A percentile compares a stretch with the other conserved stretches of the same genome.
These are phyloP conservation scores for Nyctanthes arbortristis DNA, from an alignment of 257 asterid genomes.

Conservation along the genomic window DNA sequence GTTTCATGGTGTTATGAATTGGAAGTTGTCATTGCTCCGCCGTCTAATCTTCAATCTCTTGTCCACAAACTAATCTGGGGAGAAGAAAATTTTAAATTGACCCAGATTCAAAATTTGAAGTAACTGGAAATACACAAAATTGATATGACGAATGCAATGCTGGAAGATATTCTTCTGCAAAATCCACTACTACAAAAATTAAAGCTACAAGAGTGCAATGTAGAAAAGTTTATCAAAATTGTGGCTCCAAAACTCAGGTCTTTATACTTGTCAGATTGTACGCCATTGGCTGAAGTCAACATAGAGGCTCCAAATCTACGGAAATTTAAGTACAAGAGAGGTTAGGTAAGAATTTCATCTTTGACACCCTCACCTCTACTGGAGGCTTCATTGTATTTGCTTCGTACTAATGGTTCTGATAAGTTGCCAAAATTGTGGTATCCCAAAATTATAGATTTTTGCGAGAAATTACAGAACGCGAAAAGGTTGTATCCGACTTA, in stretches of 20 bases:
- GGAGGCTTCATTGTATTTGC: background rate
- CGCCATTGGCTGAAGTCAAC: background rate
- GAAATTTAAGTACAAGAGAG: background rate
- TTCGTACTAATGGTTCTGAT: background rate
- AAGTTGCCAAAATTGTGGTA: background rate
- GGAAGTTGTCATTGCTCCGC: background rate
- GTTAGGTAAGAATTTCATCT: background rate
- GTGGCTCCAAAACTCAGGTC: background rate
- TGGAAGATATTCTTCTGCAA: background rate
- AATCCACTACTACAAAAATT: background rate
- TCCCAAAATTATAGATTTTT: background rate
- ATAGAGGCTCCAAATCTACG: background rate
- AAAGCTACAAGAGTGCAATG: background rate
- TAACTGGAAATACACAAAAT: background rate
- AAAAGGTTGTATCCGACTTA: background rate
- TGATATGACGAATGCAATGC: background rate
- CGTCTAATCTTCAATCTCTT: background rate
- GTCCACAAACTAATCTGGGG: background rate
- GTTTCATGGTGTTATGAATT: background rate
- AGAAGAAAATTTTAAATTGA: background rate
- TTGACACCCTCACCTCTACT: background rate
- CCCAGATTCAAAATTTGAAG: background rate
- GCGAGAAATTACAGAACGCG: background rate
- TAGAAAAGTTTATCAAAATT: background rate
- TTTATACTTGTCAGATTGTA: background rate